Evolutionary conservation across 345 rosid genomes (phyloP).

Genomic region (Barbarea vulgaris): DNA sequence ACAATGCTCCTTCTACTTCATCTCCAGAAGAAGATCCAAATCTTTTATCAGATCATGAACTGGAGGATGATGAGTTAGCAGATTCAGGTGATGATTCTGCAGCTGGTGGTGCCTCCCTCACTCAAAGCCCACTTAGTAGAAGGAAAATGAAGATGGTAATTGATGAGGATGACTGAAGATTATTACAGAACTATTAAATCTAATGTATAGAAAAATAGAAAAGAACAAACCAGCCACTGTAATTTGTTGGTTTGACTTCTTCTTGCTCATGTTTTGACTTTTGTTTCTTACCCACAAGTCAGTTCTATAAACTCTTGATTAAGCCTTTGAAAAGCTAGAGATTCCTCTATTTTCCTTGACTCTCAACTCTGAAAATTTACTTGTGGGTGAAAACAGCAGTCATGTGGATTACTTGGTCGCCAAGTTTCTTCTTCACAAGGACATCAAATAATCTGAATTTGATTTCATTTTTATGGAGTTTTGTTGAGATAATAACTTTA

Average conservation of each 20-base stretch:
- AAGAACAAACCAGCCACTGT: neutral
- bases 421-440: neutral
- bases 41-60: conserved; percentile 32
- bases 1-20: conserved; percentile 27
- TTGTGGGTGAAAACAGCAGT: neutral
- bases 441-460: neutral
- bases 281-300: neutral
- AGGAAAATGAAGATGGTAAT: conserved; percentile 67
- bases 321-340: neutral
- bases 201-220: neutral
- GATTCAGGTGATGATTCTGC: conserved; percentile 52
- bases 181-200: neutral
- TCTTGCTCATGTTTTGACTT: too few relatives aligned
- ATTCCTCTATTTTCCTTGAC: neutral
- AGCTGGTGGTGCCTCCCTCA: conserved; percentile 39
- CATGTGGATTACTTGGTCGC: neutral
- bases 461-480: neutral
- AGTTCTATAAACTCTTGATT: neutral
- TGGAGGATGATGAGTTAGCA: conserved; percentile 46
- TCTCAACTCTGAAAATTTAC: neutral
- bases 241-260: too few relatives aligned
- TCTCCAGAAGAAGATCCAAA: conserved; percentile 36
- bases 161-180: conserved; percentile 61
- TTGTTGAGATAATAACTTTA: too few relatives aligned
- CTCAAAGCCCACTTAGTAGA: conserved; percentile 45